These are phyloP conservation scores for Phialemonium atrogriseum DNA, from an alignment of 2,329 filamentous ascomycete species.

Conservation along the genomic window DNA sequence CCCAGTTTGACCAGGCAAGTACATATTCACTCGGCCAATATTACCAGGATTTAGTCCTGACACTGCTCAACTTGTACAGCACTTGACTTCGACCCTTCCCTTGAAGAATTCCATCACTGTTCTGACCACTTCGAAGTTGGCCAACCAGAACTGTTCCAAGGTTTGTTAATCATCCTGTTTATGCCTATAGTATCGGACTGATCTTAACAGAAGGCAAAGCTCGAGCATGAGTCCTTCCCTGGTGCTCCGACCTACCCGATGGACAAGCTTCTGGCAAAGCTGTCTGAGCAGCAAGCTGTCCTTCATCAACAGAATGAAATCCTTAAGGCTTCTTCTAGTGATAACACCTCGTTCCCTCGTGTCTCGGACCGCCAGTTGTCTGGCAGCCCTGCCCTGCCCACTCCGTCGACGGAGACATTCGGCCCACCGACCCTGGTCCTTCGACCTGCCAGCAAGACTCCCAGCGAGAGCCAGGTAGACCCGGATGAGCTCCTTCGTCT, in stretches of 20 bases:
- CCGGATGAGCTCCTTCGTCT: slow-evolving; percentile 57
- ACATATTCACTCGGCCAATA: slow-evolving; percentile 2
- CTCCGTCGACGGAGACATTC: slow-evolving; percentile 48
- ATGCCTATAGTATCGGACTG: slow-evolving; percentile 8
- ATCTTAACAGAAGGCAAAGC: slow-evolving; percentile 37
- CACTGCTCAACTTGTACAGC: not conserved
- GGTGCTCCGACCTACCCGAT: slow-evolving; percentile 45
- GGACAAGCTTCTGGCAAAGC: slow-evolving; percentile 65
- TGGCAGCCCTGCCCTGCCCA: slow-evolving; percentile 55
- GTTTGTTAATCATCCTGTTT: slow-evolving; percentile 23
- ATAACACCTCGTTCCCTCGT: slow-evolving; percentile 24
- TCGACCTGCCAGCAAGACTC: slow-evolving; percentile 42
- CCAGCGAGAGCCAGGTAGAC: slow-evolving; percentile 31
- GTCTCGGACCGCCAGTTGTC: slow-evolving; percentile 40
- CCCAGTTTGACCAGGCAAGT: slow-evolving; percentile 22
- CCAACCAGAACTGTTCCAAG: slow-evolving; percentile 46
- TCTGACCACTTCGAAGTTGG: slow-evolving; percentile 45
- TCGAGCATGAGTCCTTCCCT: slow-evolving; percentile 31
- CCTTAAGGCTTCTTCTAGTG: slow-evolving; percentile 33
- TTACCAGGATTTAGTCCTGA: not conserved
- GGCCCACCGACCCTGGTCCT: slow-evolving; percentile 40
- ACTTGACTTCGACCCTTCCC: slow-evolving; percentile 6
- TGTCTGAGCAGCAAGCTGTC: slow-evolving; percentile 62
- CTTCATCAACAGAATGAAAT: slow-evolving; percentile 51
- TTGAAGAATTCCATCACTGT: slow-evolving; percentile 36